These are phyloP conservation scores for Rhizopogon rudus DNA, from an alignment of 768 basidiomycete species.

Conservation along the genomic window DNA sequence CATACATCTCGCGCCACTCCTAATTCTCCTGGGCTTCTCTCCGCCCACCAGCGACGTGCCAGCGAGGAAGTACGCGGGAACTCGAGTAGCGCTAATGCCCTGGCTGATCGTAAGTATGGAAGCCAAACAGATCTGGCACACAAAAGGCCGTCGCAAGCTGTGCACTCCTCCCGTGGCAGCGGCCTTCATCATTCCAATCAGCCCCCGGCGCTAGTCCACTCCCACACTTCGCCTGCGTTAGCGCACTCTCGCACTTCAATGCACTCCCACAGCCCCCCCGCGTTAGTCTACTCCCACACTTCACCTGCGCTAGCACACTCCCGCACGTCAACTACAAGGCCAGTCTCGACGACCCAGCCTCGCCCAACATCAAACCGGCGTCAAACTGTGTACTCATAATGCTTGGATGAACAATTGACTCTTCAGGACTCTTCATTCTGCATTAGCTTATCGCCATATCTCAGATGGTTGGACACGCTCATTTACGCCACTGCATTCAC, in stretches of 20 bases:
- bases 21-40: constrained; percentile 8
- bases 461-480: constrained; percentile 8
- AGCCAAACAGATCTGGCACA: constrained; percentile 14
- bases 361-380: constrained; percentile 11
- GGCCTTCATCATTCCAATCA: constrained; percentile 20
- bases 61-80: constrained; percentile 24
- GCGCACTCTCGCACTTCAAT: not conserved
- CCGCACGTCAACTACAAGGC: constrained; percentile 9
- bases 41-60: constrained; percentile 23
- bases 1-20: constrained; percentile 14
- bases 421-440: constrained; percentile 8
- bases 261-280: too few species aligned
- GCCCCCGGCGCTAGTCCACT: constrained; percentile 12
- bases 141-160: constrained; percentile 6
- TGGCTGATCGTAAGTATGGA: constrained; percentile 9
- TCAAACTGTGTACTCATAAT: constrained; percentile 18
- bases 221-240: constrained; percentile 9
- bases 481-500: constrained; percentile 13
- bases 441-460: constrained; percentile 3
- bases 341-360: constrained; percentile 12
- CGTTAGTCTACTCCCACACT: too few species aligned
- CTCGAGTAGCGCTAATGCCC: constrained; percentile 6
- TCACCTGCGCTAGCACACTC: too few species aligned
- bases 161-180: constrained; percentile 4
- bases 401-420: not conserved